phyloP scores from a whole-genome alignment of 1,284 basidiomycete species.

The Cystobasidiaceae sp. region DNA sequence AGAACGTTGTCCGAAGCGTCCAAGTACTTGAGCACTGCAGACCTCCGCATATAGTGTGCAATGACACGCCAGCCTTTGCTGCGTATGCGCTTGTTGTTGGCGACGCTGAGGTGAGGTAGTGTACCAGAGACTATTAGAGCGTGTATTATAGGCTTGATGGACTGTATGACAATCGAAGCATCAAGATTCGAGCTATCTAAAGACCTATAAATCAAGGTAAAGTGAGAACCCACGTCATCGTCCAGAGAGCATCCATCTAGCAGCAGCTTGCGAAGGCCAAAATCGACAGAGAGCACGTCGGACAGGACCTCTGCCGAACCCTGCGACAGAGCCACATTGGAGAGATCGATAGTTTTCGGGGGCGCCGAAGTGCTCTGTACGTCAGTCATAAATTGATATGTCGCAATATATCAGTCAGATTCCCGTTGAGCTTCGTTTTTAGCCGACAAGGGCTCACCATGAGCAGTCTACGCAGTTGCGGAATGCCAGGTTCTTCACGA shows the following conservation, averaged over 20 bases:
- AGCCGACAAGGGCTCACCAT: constrained; percentile 54
- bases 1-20: constrained; percentile 83
- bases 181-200: not conserved
- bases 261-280: constrained; percentile 75
- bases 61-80: constrained; percentile 71
- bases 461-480: constrained; percentile 62
- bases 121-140: constrained; percentile 77
- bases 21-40: constrained; percentile 69
- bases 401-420: not conserved
- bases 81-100: constrained; percentile 78
- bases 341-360: constrained; percentile 63
- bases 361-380: constrained; percentile 52
- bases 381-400: not conserved
- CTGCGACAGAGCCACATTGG: constrained; percentile 65
- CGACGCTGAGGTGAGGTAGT: constrained; percentile 75
- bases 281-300: constrained; percentile 82
- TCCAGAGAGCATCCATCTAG: constrained; percentile 74
- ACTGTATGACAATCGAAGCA: constrained; percentile 49
- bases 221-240: constrained; percentile 58
- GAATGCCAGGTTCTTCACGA: constrained; percentile 65
- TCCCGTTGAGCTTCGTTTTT: not conserved
- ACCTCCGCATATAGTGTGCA: constrained; percentile 72
- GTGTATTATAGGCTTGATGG: constrained; percentile 83
- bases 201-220: constrained; percentile 4
- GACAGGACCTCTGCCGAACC: constrained; percentile 71